These are phyloP conservation scores for Lichtheimia ramosa DNA, from an alignment of 371 early-diverging fungal species.

Conservation along the genomic window DNA sequence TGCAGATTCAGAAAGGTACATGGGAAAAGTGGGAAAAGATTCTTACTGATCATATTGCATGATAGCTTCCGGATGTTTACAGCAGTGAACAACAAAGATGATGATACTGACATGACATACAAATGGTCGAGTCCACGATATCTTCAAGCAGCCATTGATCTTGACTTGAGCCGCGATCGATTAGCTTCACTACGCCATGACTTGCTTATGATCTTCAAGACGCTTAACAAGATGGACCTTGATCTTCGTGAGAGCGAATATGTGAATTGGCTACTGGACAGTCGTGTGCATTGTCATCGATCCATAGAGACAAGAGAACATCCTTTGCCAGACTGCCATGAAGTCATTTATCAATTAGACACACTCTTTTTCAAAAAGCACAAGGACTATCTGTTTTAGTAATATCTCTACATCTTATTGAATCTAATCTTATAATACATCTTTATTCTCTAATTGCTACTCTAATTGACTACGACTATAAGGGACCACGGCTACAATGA, in stretches of 20 bases:
- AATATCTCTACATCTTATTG: not conserved
- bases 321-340: slow-evolving; percentile 1
- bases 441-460: too few relatives aligned
- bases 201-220: slow-evolving; percentile 42
- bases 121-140: slow-evolving; percentile 30
- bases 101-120: not conserved
- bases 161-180: slow-evolving; percentile 48
- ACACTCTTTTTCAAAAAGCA: slow-evolving; percentile 5
- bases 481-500: too few relatives aligned
- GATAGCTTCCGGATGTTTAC: not conserved
- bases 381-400: not conserved
- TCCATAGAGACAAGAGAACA: not conserved
- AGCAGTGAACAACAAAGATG: not conserved
- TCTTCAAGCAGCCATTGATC: slow-evolving; percentile 39
- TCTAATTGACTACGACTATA: too few relatives aligned
- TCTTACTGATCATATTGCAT: too few relatives aligned
- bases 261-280: slow-evolving; percentile 56
- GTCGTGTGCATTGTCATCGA: slow-evolving; percentile 11
- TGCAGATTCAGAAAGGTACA: slow-evolving; percentile 25
- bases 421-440: too few relatives aligned
- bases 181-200: slow-evolving; percentile 51
- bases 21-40: too few relatives aligned
- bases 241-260: slow-evolving; percentile 49
- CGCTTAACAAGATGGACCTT: slow-evolving; percentile 46
- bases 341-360: slow-evolving; percentile 9